Evolutionary conservation across 345 rosid species (phyloP).

Genomic region (Euphorbia tirucalli): DNA sequence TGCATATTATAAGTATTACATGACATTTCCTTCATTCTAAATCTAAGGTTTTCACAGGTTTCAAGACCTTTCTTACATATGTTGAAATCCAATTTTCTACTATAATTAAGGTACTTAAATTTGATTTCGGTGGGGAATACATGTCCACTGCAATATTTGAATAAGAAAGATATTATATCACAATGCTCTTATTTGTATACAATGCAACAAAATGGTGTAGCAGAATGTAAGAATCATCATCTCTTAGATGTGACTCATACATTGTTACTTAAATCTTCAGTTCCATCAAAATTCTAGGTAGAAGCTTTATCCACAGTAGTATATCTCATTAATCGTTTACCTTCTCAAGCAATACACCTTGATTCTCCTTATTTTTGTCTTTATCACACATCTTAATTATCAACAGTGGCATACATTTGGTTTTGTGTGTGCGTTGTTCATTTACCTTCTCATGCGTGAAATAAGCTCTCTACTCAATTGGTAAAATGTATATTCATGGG

Average conservation of each 20-base stretch:
- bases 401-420: not conserved
- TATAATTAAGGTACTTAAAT: not conserved
- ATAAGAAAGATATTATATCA: not conserved
- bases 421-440: not conserved
- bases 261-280: not conserved
- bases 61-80: not conserved
- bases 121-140: not conserved
- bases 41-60: not conserved
- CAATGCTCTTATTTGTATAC: not conserved
- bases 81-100: not conserved
- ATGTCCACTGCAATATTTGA: not conserved
- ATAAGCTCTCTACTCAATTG: not conserved
- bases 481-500: not conserved
- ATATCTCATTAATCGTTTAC: not conserved
- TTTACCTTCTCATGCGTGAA: not conserved
- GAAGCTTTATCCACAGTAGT: not conserved
- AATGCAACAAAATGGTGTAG: not conserved
- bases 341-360: not conserved
- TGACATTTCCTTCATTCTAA: not conserved
- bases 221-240: not conserved
- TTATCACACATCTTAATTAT: not conserved
- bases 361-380: not conserved
- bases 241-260: not conserved
- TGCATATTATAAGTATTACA: not conserved
- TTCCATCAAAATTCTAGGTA: not conserved